These are phyloP conservation scores for Boletus subcaerulescens DNA, from an alignment of 768 basidiomycete genomes.

Conservation along the genomic window DNA sequence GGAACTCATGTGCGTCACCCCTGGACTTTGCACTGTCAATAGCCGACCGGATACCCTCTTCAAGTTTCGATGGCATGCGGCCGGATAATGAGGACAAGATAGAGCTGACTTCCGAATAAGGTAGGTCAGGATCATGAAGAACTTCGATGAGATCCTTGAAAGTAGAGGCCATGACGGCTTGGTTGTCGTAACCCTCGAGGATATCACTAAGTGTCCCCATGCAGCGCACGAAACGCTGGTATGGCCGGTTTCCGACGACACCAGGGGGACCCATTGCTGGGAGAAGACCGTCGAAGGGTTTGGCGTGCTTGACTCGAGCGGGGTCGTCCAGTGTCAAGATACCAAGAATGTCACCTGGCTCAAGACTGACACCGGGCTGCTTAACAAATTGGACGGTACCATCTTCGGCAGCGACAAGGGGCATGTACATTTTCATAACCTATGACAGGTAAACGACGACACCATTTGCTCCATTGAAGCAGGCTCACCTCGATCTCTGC, in stretches of 20 bases:
- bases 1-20: constrained; percentile 80
- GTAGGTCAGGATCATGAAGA: constrained; percentile 81
- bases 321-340: constrained; percentile 96
- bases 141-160: constrained; percentile 84
- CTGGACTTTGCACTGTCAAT: constrained; percentile 78
- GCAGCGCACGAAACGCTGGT: constrained; percentile 79
- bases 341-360: constrained; percentile 96
- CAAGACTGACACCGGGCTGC: constrained; percentile 95
- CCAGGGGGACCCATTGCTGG: constrained; percentile 84
- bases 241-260: constrained; percentile 83
- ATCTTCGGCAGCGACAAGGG: constrained; percentile 89
- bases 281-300: constrained; percentile 94
- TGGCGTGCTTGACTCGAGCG: constrained; percentile 93
- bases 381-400: constrained; percentile 95
- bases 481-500: constrained; percentile 89
- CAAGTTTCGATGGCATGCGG: constrained; percentile 89
- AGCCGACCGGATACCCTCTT: constrained; percentile 75
- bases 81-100: constrained; percentile 88
- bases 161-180: constrained; percentile 81
- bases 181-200: constrained; percentile 95
- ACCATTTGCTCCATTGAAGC: background rate
- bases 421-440: constrained; percentile 99
- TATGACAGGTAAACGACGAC: constrained; percentile 24
- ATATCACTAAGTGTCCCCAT: constrained; percentile 82
- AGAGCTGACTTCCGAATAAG: constrained; percentile 80